phyloP scores from a whole-genome alignment of 495 filamentous ascomycete species.

The Evansstolkia leycettana region DNA sequence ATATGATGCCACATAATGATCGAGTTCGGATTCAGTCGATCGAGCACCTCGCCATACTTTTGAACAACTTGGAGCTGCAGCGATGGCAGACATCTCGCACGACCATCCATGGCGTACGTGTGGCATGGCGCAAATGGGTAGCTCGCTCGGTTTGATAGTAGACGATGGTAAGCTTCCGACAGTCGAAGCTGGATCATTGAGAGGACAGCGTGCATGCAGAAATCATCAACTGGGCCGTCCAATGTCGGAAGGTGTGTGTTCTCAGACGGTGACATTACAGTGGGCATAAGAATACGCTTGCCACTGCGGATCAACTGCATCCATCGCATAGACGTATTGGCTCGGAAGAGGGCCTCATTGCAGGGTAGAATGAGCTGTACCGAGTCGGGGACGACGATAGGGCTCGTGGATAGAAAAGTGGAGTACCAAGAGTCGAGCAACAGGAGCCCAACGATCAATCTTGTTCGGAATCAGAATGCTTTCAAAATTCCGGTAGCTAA shows the following conservation, averaged over 20 bases:
- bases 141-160: constrained; percentile 29
- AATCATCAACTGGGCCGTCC: constrained; percentile 23
- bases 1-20: constrained; percentile 39
- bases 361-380: constrained; percentile 37
- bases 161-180: constrained; percentile 33
- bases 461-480: constrained; percentile 3
- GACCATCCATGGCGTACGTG: constrained; percentile 32
- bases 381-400: constrained; percentile 34
- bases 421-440: constrained; percentile 40
- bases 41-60: constrained; percentile 27
- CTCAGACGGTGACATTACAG: constrained; percentile 25
- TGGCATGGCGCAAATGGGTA: constrained; percentile 32
- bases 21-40: constrained; percentile 32
- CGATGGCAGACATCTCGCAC: constrained; percentile 25
- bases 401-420: constrained; percentile 33
- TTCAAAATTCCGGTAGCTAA: neutral
- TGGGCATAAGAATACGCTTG: constrained; percentile 26
- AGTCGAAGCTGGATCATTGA: constrained; percentile 31
- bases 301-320: constrained; percentile 29
- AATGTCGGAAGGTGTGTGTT: constrained; percentile 24
- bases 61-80: constrained; percentile 29
- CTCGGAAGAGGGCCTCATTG: constrained; percentile 32
- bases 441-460: constrained; percentile 36
- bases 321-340: constrained; percentile 33
- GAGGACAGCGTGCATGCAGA: constrained; percentile 26